Evolutionary conservation across 2,329 filamentous ascomycete species (phyloP).

Genomic region (Cladosporium sp.): DNA sequence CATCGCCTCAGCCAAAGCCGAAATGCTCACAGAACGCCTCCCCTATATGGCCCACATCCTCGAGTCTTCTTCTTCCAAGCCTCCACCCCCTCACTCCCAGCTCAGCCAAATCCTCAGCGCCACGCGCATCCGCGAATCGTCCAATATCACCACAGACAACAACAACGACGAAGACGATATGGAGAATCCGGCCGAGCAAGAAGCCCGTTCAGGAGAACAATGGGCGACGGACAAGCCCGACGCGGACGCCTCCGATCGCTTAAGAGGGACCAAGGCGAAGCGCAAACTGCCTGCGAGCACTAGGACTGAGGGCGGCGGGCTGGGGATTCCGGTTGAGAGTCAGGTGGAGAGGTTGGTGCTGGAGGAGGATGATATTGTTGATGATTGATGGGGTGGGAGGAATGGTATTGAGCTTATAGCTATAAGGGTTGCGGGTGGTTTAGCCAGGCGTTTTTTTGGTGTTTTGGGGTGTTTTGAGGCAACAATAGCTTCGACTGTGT

Average conservation of each 20-base stretch:
- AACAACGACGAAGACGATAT: constrained; percentile 23
- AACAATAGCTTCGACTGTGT: neutral
- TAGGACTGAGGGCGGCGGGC: constrained; percentile 25
- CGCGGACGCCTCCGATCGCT: constrained; percentile 17
- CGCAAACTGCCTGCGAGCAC: constrained; percentile 15
- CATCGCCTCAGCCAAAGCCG: constrained; percentile 57
- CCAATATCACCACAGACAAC: constrained; percentile 21
- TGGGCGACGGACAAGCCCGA: constrained; percentile 47
- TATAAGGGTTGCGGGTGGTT: neutral
- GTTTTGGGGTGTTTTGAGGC: neutral
- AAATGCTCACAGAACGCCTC: constrained; percentile 80
- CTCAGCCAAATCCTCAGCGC: constrained; percentile 70
- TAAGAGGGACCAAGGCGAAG: constrained; percentile 20
- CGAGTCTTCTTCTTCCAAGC: constrained; percentile 24
- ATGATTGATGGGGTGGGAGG: constrained; percentile 29
- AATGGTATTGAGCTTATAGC: neutral
- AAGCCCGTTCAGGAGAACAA: constrained; percentile 32
- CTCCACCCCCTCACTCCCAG: constrained; percentile 31
- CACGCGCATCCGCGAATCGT: constrained; percentile 50
- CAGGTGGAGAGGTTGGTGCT: constrained; percentile 42
- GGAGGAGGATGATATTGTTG: constrained; percentile 51
- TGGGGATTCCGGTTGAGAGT: constrained; percentile 30
- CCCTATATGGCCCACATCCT: constrained; percentile 77
- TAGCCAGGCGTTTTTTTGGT: neutral
- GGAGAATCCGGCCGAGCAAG: neutral